Conservation (phyloP, 345 rosid species). For the Litchi chinensis region DNA sequence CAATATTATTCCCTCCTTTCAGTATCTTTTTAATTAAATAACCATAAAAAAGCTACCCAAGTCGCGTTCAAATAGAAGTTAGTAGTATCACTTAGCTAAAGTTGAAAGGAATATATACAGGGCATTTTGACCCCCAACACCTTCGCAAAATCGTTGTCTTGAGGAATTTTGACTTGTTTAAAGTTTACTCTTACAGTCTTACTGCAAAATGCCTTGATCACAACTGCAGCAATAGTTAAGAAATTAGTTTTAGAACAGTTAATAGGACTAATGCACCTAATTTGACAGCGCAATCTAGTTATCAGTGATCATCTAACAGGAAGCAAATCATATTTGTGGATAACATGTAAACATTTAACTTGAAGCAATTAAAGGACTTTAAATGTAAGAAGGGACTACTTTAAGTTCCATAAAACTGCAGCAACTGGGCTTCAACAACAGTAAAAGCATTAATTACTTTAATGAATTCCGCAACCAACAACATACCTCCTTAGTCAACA, state of each 20-base stretch:
- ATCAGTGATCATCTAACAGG: not conserved
- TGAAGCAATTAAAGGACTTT: not conserved
- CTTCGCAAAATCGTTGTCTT: too few species aligned
- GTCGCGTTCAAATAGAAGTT: not conserved
- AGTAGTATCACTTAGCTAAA: not conserved
- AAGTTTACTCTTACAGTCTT: too few species aligned
- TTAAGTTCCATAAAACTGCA: not conserved
- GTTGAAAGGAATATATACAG: not conserved
- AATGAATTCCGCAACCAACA: conserved; percentile 52
- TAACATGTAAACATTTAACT: too few species aligned
- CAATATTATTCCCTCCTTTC: not conserved
- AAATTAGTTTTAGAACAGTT: not conserved
- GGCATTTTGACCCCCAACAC: too few species aligned
- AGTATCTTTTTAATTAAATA: not conserved
- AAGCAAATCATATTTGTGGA: not conserved
- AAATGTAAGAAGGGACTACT: not conserved
- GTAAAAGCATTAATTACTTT: conserved; percentile 45
- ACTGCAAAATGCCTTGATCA: too few species aligned
- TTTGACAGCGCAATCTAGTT: not conserved
- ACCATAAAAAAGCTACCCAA: not conserved
- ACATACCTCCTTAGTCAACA: conserved; percentile 41
- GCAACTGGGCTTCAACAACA: conserved; percentile 24
- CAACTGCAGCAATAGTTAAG: too few species aligned
- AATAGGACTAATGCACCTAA: conserved; percentile 11
- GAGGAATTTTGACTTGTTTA: too few species aligned